Evolutionary conservation across 2,329 filamentous ascomycete genomes (phyloP).

Genomic region (Colletotrichum sublineola): DNA sequence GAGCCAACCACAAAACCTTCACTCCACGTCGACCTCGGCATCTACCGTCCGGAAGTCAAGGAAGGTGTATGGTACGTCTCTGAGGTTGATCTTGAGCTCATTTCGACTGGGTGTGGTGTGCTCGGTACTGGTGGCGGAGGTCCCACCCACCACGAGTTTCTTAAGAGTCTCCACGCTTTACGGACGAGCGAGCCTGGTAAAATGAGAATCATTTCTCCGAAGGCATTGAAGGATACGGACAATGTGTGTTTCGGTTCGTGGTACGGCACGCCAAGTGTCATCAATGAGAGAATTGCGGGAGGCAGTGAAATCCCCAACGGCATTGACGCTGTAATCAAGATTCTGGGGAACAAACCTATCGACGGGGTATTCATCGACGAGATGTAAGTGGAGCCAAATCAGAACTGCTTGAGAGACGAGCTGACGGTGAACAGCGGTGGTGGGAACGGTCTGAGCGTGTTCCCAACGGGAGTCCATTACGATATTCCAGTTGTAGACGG

Average conservation of each 20-base stretch:
- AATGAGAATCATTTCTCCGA: conserved; percentile 54
- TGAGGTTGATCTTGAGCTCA: conserved; percentile 44
- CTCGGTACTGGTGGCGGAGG: conserved; percentile 46
- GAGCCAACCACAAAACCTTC: conserved; percentile 51
- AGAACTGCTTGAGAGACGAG: not conserved
- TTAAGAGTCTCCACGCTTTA: conserved; percentile 40
- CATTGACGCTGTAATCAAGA: conserved; percentile 52
- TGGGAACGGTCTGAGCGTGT: conserved; percentile 54
- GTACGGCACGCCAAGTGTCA: conserved; percentile 58
- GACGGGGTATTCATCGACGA: conserved; percentile 54
- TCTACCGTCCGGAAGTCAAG: conserved; percentile 38
- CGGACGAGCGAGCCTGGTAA: conserved; percentile 41
- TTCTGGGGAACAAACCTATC: conserved; percentile 50
- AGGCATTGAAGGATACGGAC: conserved; percentile 54
- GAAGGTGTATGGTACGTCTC: conserved; percentile 42
- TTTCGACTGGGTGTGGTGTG: conserved; percentile 45
- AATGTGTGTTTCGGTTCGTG: conserved; percentile 59
- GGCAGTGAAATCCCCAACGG: conserved; percentile 53
- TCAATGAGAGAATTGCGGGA: conserved; percentile 46
- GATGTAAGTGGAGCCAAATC: conserved; percentile 49
- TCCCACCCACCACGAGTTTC: conserved; percentile 44
- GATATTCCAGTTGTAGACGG: conserved; percentile 55
- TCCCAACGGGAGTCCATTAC: conserved; percentile 51
- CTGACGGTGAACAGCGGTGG: conserved; percentile 55
- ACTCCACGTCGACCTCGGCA: conserved; percentile 48